These are phyloP conservation scores for Eutypa lata DNA, from an alignment of 2,329 filamentous ascomycete genomes.

Conservation along the genomic window DNA sequence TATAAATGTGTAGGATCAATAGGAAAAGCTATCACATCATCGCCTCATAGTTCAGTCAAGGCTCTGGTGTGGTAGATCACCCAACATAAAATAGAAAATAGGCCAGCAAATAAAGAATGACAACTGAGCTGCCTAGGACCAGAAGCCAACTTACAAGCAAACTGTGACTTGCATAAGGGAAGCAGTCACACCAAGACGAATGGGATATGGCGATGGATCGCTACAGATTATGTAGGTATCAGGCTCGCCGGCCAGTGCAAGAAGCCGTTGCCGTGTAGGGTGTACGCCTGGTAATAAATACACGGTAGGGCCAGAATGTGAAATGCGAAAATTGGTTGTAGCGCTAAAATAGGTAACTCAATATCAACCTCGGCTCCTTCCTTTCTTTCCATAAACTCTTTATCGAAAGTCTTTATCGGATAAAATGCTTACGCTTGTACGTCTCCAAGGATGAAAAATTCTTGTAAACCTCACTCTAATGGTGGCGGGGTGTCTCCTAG, in stretches of 20 bases:
- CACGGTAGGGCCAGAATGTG: background rate
- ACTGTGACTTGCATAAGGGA: conserved; percentile 23
- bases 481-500: background rate
- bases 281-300: conserved; percentile 6
- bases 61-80: no score
- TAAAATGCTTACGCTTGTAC: background rate
- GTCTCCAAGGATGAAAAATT: background rate
- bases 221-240: conserved; percentile 4
- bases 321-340: no score
- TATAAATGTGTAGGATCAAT: background rate
- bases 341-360: no score
- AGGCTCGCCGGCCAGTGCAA: conserved; percentile 9
- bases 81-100: background rate
- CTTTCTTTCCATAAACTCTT: background rate
- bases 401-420: background rate
- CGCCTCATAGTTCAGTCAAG: no score
- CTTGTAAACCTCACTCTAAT: background rate
- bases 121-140: background rate
- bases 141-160: conserved; percentile 17
- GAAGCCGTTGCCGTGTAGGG: conserved; percentile 6
- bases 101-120: background rate
- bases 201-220: conserved; percentile 6
- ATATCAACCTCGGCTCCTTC: background rate
- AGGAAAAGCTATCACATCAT: no score
- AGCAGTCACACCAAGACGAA: conserved; percentile 7